Percentiles rank a stretch among this genome's conserved stretches.
phyloP scores from a whole-genome alignment of 768 basidiomycete genomes.

The Psilocybe cubensis region DNA sequence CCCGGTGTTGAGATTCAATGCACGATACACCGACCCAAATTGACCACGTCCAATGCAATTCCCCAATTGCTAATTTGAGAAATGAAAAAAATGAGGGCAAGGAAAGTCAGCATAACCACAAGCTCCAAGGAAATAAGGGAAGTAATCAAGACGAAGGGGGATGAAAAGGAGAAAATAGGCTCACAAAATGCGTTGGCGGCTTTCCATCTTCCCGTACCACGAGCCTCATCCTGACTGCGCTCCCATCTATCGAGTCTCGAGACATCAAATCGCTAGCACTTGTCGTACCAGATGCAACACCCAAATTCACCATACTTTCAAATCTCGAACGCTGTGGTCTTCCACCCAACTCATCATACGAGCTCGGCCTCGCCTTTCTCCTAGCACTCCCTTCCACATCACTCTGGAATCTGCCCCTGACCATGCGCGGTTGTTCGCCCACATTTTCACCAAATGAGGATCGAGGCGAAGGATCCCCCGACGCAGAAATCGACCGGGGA shows the following conservation, averaged over 20 bases:
- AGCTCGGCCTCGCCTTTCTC: conserved; percentile 61
- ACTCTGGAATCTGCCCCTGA: conserved; percentile 73
- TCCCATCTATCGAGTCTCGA: conserved; percentile 68
- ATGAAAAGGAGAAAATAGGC: conserved; percentile 32
- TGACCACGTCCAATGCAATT: conserved; percentile 97
- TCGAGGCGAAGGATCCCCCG: conserved; percentile 36
- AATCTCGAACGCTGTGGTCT: conserved; percentile 62
- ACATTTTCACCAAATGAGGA: conserved; percentile 42
- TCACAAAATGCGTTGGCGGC: conserved; percentile 78
- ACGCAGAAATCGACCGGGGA: conserved; percentile 57
- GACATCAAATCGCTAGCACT: conserved; percentile 69
- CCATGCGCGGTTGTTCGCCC: conserved; percentile 42
- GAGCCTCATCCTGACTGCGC: conserved; percentile 65
- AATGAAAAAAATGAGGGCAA: conserved; percentile 15
- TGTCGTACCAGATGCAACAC: conserved; percentile 51
- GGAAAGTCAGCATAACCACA: conserved; percentile 2
- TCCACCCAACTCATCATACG: conserved; percentile 67
- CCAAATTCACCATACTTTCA: conserved; percentile 73
- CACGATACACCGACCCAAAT: conserved; percentile 95
- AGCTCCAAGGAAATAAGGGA: background rate
- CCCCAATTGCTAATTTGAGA: conserved; percentile 82
- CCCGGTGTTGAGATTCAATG: conserved; percentile 90
- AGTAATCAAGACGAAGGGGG: conserved; percentile 1
- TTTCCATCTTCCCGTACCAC: conserved; percentile 84
- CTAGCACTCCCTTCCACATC: conserved; percentile 64